These are phyloP conservation scores for Aspergillus mulundensis DNA, from an alignment of 495 filamentous ascomycete species.

Conservation along the genomic window DNA sequence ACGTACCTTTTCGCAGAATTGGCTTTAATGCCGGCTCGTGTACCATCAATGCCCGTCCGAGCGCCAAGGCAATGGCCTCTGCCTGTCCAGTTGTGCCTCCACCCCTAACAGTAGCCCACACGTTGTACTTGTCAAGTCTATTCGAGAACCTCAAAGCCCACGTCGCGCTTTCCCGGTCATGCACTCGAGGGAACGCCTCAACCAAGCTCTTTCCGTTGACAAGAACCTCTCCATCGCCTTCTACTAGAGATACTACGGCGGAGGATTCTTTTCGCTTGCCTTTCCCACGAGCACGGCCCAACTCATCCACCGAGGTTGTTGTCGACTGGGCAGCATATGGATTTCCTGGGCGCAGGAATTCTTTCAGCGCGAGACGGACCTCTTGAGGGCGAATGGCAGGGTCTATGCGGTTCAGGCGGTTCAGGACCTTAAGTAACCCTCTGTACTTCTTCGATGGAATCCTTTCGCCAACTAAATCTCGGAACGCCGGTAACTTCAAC, in stretches of 20 bases:
- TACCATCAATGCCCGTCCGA: slow-evolving; percentile 79
- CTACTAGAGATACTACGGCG: slow-evolving; percentile 80
- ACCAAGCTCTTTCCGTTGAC: slow-evolving; percentile 82
- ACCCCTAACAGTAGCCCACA: slow-evolving; percentile 77
- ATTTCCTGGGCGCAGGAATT: slow-evolving; percentile 73
- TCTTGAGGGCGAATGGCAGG: slow-evolving; percentile 69
- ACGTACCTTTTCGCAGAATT: slow-evolving; percentile 80
- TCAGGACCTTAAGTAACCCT: slow-evolving; percentile 66
- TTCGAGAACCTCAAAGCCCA: slow-evolving; percentile 82
- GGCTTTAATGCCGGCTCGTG: slow-evolving; percentile 91
- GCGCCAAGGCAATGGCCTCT: slow-evolving; percentile 88
- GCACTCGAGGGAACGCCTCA: slow-evolving; percentile 76
- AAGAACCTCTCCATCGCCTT: slow-evolving; percentile 84
- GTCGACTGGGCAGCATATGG: slow-evolving; percentile 57
- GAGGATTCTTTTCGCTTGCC: slow-evolving; percentile 82
- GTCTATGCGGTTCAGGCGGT: slow-evolving; percentile 80
- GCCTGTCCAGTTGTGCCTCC: slow-evolving; percentile 94
- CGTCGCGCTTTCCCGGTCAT: slow-evolving; percentile 90
- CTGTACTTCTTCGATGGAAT: slow-evolving; percentile 77
- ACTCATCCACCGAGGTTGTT: slow-evolving; percentile 59
- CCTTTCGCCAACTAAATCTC: slow-evolving; percentile 66
- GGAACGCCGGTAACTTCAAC: slow-evolving; percentile 75
- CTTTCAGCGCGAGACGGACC: slow-evolving; percentile 57
- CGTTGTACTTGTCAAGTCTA: slow-evolving; percentile 95
- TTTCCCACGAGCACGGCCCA: slow-evolving; percentile 69